Percentiles rank a stretch among this genome's conserved stretches.
Conservation (phyloP, 345 rosid genomes). For the Populus euphratica region DNA sequence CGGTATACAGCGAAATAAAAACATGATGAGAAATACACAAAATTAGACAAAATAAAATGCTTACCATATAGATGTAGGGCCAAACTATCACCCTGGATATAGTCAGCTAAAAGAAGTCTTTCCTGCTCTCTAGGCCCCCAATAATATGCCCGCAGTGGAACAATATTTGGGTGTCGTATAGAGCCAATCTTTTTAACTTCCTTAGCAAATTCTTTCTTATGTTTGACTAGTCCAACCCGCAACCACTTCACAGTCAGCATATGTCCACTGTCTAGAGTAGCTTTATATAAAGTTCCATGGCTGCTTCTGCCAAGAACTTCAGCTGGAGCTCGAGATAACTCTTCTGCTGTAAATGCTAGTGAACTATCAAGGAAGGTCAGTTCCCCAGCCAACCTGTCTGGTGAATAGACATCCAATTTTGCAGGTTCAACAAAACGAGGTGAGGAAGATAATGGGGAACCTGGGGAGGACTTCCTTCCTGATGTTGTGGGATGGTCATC, state of each 20-base stretch:
- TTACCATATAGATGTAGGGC: constrained; percentile 88
- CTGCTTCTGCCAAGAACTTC: constrained; percentile 99
- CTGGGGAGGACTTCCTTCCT: constrained; percentile 71
- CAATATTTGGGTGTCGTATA: constrained; percentile 65
- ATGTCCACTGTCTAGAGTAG: constrained; percentile 75
- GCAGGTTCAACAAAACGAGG: constrained; percentile 68
- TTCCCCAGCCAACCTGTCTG: constrained; percentile 93
- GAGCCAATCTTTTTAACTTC: constrained; percentile 84
- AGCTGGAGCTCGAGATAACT: constrained; percentile 94
- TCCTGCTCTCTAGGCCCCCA: constrained; percentile 98
- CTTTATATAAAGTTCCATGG: constrained; percentile 90
- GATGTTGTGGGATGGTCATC: constrained; percentile 56
- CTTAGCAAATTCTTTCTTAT: constrained; percentile 84
- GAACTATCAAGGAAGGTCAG: constrained; percentile 75
- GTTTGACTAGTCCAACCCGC: constrained; percentile 85
- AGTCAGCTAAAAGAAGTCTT: constrained; percentile 83
- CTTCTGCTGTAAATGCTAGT: constrained; percentile 76
- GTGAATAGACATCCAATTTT: constrained; percentile 78
- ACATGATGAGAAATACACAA: not conserved
- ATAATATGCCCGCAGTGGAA: constrained; percentile 80
- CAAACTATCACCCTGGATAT: constrained; percentile 84
- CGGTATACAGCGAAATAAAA: not conserved
- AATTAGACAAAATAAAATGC: constrained; percentile 14
- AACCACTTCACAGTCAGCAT: constrained; percentile 92
- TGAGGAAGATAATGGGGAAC: constrained; percentile 72